Conservation (phyloP, 805 yeast genomes). For the Teunomyces stri region DNA sequence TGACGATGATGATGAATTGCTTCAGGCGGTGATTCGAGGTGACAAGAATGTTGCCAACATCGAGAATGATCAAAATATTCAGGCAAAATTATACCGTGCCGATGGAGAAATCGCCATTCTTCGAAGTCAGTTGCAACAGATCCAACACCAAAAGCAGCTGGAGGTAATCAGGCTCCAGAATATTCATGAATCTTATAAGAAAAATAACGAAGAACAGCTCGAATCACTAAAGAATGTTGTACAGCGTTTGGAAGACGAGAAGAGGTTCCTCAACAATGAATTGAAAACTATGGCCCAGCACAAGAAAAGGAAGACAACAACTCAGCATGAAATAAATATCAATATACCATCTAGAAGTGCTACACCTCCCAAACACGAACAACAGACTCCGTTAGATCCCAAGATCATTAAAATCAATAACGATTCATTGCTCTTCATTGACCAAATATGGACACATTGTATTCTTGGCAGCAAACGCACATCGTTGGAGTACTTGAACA, state of each 20-base stretch:
- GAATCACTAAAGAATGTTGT: slow-evolving; percentile 28
- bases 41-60: neutral
- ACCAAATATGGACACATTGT: slow-evolving; percentile 35
- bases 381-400: slow-evolving; percentile 6
- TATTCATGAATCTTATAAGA: slow-evolving; percentile 13
- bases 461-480: slow-evolving; percentile 36
- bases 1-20: slow-evolving; percentile 44
- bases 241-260: slow-evolving; percentile 42
- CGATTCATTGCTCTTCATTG: slow-evolving; percentile 33
- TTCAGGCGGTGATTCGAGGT: slow-evolving; percentile 45
- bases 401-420: slow-evolving; percentile 25
- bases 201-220: slow-evolving; percentile 30
- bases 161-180: slow-evolving; percentile 31
- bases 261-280: slow-evolving; percentile 40
- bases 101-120: slow-evolving; percentile 82
- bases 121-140: slow-evolving; percentile 56
- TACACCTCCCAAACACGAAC: slow-evolving; percentile 1
- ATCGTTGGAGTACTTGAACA: slow-evolving; percentile 29
- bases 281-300: slow-evolving; percentile 23
- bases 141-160: slow-evolving; percentile 38
- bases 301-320: slow-evolving; percentile 19
- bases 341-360: neutral
- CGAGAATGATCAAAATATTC: slow-evolving; percentile 13
- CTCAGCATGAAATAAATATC: slow-evolving; percentile 1
- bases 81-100: slow-evolving; percentile 44